Evolutionary conservation across 129 eudicot species (phyloP), one percentile per base, ranked within the genome.

Genomic region (Flaveria robusta): DNA sequence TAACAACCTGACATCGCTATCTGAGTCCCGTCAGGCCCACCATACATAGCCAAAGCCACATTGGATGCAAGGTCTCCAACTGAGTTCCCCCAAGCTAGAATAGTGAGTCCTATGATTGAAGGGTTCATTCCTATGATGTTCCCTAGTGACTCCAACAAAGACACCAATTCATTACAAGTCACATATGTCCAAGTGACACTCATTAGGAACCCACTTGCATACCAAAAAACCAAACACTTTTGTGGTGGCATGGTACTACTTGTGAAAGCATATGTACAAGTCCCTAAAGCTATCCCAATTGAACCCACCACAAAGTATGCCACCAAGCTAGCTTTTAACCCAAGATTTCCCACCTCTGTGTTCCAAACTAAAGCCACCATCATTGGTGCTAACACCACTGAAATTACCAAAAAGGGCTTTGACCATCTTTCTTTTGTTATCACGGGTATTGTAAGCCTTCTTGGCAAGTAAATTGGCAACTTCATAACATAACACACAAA

Each of bases 81-180:
- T 11, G 93, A 88, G 77, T 91, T 91, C 0, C 97, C 97, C 97
- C 91, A 91, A 12, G 93, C 91, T 45, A 88, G 81, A n/a, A 91
- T 86, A 12, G 97, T 91, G n/a, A 88, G 79, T 29, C 88, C 93
- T 23, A 91, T 60, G 3, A 88, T 78, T 49, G 93, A 83, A 59
- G 97, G 88, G 68, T 82, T 84, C 63, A 91, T 84, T 8, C 88
- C 93, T 7, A 88, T 66, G 13, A 91, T 91, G 42, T 43, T 68
- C 11, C 93, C 96, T 65, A 88, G 27, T 31, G 97, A 85, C 24
- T 82, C 79, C 66, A 91, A 73, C 51, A 88, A 75, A 27, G 91
- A 84, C 1, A 91, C 91, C 29, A 91, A 70, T 55, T 91, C 97
- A 59, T 84, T 81, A 5, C 85, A 90, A 11, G 81, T 74, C 3